Conservation (phyloP, 2,329 filamentous ascomycete species). For the Venturia aucupariae region DNA sequence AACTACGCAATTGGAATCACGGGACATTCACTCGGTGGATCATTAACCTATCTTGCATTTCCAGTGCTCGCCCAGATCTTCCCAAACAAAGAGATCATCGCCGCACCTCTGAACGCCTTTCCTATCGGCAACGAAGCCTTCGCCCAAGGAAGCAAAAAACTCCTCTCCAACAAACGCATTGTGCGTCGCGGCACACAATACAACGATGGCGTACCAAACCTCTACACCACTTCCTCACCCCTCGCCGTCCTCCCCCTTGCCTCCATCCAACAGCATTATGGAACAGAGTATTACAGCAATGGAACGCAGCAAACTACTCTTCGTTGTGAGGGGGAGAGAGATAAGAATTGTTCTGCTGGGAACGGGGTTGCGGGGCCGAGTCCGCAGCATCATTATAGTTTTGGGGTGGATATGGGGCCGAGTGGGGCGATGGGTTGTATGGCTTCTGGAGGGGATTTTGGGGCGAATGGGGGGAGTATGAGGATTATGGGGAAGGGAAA, state of each 20-base stretch:
- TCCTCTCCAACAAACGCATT: neutral
- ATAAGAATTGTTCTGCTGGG: neutral
- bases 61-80: neutral
- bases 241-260: neutral
- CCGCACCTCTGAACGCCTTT: neutral
- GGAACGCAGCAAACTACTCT: neutral
- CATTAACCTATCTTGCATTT: neutral
- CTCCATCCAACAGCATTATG: neutral
- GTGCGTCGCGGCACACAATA: neutral
- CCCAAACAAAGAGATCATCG: neutral
- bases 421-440: conserved; percentile 3
- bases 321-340: neutral
- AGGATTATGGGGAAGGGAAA: neutral
- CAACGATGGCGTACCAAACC: neutral
- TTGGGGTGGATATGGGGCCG: neutral
- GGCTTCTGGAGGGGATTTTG: neutral
- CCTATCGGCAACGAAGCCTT: conserved; percentile 1
- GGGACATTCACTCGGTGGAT: neutral
- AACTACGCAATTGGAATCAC: neutral
- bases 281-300: neutral
- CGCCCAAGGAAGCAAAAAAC: neutral
- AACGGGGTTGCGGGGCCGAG: neutral
- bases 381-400: neutral
- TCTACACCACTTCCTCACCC: neutral
- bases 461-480: neutral